Evolutionary conservation across 805 yeast genomes (phyloP), one percentile per base, ranked within the genome.

Genomic region (Candida palmyrensis): DNA sequence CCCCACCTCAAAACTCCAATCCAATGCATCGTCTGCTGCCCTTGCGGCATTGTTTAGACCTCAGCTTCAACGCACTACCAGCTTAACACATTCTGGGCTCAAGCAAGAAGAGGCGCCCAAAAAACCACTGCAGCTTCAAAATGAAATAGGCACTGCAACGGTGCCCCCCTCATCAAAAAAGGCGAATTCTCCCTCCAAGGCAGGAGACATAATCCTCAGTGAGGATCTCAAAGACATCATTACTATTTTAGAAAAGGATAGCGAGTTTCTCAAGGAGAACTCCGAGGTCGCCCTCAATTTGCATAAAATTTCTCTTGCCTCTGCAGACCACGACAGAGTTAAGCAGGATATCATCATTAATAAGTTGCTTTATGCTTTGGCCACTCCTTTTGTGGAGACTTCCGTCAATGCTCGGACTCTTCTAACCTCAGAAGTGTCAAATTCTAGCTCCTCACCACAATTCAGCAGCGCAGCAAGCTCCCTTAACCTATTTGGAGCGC

Each of bases 321-420:
- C 71, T 11, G 62, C 47, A 21, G 39, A 40, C 2, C 37, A 39
- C 4, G 46, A 51, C 26, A 41, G 55, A 18, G 40, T 62, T 13
- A 69, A 71, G 40, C 64, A 66, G 17, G 61, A 63, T 25, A 41
- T 56, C 8, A 49, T 76, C 16, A 66, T 68, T 38, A 62, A 66
- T 2, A 71, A 67, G 43, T 53, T 79, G 4, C 49, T 79, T 10
- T 73, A 76, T 49, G 84, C 86, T 1, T 62, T 80, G 36, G 81
- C 88, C 1, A 76, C 82, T 2, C 86, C 86, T 5, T 77, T 80
- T 57, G 62, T 69, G 30, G 77, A 74, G 43, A 60, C 61, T 27
- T 41, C 59, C 7, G 51, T 48, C 7, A 43, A 51, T 45, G 54
- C 66, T 1, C 43, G 62, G 2, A 44, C 45, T 6, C 36, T 46